Evolutionary conservation across 192 early-diverging fungal species (phyloP).

Genomic region (Diversispora epigaea): DNA sequence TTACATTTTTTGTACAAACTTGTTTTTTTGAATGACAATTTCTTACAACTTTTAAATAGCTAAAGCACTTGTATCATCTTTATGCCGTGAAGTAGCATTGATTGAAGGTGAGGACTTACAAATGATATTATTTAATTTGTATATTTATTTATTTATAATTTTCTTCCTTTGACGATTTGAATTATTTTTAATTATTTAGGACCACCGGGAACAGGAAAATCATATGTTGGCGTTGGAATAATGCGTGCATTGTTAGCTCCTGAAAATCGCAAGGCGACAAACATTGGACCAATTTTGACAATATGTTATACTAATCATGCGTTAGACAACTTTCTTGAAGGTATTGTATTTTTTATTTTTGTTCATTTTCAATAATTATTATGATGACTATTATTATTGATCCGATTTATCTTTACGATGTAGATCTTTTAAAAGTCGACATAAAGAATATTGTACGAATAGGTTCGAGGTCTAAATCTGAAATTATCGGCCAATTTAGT

Average conservation of each 20-base stretch:
- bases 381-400: neutral
- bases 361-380: neutral
- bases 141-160: neutral
- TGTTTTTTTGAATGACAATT: neutral
- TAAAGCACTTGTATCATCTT: slow-evolving; percentile 45
- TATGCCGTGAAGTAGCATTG: slow-evolving; percentile 50
- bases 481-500: slow-evolving; percentile 32
- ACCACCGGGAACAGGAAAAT: slow-evolving; percentile 56
- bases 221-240: slow-evolving; percentile 52
- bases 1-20: neutral
- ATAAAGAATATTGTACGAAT: slow-evolving; percentile 49
- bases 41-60: slow-evolving; percentile 4
- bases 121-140: neutral
- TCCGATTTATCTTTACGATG: neutral
- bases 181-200: slow-evolving; percentile 35
- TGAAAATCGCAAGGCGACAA: slow-evolving; percentile 31
- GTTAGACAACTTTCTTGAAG: slow-evolving; percentile 59
- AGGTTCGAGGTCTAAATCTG: slow-evolving; percentile 42
- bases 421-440: slow-evolving; percentile 44
- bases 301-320: slow-evolving; percentile 66
- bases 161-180: neutral
- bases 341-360: neutral
- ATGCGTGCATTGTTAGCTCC: slow-evolving; percentile 42
- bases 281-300: slow-evolving; percentile 46
- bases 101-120: slow-evolving; percentile 50